phyloP scores from a whole-genome alignment of 1,284 basidiomycete species.

The Phenoliferia sp. region DNA sequence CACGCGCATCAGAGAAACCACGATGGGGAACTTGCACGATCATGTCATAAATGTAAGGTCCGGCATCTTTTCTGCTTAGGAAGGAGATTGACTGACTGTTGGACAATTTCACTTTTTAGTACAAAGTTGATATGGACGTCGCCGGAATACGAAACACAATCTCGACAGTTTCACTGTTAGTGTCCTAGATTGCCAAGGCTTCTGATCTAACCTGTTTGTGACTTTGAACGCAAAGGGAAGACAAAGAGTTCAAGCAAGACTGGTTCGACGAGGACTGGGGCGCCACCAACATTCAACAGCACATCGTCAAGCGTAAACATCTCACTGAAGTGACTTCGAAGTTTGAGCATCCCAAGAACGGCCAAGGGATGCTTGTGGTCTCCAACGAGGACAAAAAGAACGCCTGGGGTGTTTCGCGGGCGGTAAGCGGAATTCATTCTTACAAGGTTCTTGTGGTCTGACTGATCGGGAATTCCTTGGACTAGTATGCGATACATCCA shows the following conservation, averaged over 20 bases:
- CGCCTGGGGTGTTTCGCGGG: neutral
- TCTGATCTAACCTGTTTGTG: too few relatives aligned
- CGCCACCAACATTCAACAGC: neutral
- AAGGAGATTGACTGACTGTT: too few relatives aligned
- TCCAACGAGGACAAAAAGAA: neutral
- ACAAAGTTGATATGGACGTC: neutral
- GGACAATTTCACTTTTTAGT: neutral
- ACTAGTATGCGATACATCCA: neutral
- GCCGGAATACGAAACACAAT: neutral
- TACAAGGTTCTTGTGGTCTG: neutral
- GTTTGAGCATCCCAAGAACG: neutral
- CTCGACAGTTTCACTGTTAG: neutral
- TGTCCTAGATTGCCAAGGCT: too few relatives aligned
- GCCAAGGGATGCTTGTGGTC: neutral
- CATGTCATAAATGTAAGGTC: neutral
- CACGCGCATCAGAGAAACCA: neutral
- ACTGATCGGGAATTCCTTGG: neutral
- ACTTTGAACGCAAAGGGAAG: too few relatives aligned
- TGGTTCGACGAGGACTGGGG: constrained; percentile 2
- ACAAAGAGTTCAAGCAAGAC: neutral
- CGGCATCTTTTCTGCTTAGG: neutral
- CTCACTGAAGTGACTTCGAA: neutral
- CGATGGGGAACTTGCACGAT: neutral
- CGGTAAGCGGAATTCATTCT: neutral
- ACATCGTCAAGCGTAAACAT: neutral